These are phyloP conservation scores for Annulohypoxylon truncatum DNA, from an alignment of 2,329 filamentous ascomycete genomes.

Conservation along the genomic window DNA sequence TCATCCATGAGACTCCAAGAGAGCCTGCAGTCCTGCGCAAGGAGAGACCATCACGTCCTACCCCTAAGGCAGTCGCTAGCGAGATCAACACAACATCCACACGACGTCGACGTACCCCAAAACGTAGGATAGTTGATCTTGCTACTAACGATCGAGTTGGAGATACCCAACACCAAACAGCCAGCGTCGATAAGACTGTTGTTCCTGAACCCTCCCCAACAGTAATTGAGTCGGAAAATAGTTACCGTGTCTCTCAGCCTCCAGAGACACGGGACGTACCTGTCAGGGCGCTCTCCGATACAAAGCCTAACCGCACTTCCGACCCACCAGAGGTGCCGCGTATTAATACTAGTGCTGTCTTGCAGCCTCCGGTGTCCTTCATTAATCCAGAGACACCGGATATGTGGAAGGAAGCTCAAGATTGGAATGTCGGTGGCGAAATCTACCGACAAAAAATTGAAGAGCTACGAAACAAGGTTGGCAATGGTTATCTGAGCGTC, in stretches of 20 bases:
- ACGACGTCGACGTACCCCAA: constrained; percentile 69
- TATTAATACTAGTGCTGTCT: constrained; percentile 53
- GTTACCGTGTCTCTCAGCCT: constrained; percentile 60
- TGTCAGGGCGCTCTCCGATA: constrained; percentile 49
- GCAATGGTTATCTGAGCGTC: constrained; percentile 86
- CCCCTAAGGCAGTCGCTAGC: constrained; percentile 64
- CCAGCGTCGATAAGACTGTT: constrained; percentile 34
- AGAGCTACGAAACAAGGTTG: constrained; percentile 84
- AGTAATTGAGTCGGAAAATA: constrained; percentile 44
- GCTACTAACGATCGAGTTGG: constrained; percentile 61
- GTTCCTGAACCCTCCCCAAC: constrained; percentile 41
- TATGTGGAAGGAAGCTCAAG: constrained; percentile 58
- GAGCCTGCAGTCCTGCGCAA: constrained; percentile 68
- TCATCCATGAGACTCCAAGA: constrained; percentile 63
- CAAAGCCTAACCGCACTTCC: constrained; percentile 48
- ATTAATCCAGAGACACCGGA: constrained; percentile 49
- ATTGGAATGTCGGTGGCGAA: constrained; percentile 78
- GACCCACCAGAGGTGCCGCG: constrained; percentile 52
- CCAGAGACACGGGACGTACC: constrained; percentile 53
- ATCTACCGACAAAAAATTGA: constrained; percentile 90
- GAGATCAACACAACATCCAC: constrained; percentile 69
- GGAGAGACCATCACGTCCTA: constrained; percentile 60
- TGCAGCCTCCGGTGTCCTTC: constrained; percentile 51
- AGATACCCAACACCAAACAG: constrained; percentile 41
- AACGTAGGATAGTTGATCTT: constrained; percentile 73